Base-by-base conservation (phyloP, 192 early-diverging fungal genomes). In the Dissophora ornata region DNA sequence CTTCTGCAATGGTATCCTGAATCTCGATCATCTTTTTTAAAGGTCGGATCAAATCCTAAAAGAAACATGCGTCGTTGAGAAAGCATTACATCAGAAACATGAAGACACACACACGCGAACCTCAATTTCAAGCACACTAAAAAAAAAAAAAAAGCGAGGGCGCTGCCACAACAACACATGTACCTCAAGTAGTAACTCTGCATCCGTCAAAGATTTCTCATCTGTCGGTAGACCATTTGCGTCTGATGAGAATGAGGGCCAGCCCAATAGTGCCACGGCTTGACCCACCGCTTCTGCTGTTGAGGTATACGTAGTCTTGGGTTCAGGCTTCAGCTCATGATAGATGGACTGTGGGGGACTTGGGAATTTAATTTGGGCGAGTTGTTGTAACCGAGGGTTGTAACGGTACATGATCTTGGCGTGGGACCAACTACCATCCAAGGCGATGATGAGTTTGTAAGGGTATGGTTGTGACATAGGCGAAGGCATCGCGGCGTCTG, bases 381-480 rank as follows among this genome's bases (percentile, higher is more conserved):
- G 26, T 24, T 80, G 69, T 34, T 80, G 79, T 10, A 80, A 42
- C 8, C 79, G 79, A 6, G 79, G 63, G 51, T 80, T 80, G 46
- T 58, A 80, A 3, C 79, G 62, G 36, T 80, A 71, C 68, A 80
- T 70, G 26, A 80, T 60, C 29, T 80, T 80, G 45, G 79, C 79
- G 11, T 80, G 79, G 1, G 79, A 80, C 79, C 79, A 80, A 26
- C 63, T 71, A 2, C 79, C 79, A 36, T 80, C 79, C 22, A 80
- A 29, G 3, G 79, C 79, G 44, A 80, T 71, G 44, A 80, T 46
- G 19, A 71, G 62, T 40, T 57, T 71, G 21, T 80, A 71, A 18
- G 69, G 58, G 40, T 67, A 77, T 16, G 62, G 15, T 0, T 47
- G n/a, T 24, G 56, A n/a, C n/a, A n/a, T n/a, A n/a, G n/a, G n/a